Percentiles rank a stretch among this genome's conserved stretches.
Conservation (phyloP, 495 filamentous ascomycete species). For the Poronia punctata region DNA sequence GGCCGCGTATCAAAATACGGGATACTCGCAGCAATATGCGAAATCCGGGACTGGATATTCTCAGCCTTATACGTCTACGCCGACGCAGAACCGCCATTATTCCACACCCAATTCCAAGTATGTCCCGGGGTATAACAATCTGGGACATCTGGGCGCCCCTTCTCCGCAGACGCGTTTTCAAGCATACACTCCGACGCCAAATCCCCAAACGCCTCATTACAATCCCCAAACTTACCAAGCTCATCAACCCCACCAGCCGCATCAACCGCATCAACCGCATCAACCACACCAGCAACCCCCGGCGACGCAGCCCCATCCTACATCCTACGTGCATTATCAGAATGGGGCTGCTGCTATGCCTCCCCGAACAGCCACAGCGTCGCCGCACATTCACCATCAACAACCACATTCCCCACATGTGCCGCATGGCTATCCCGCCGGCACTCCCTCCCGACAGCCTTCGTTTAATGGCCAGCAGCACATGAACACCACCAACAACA, state of each 20-base stretch:
- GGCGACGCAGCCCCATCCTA: constrained; percentile 21
- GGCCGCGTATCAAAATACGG: constrained; percentile 18
- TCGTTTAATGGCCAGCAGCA: constrained; percentile 27
- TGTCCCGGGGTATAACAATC: constrained; percentile 33
- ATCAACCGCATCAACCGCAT: too few relatives aligned
- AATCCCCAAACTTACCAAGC: constrained; percentile 31
- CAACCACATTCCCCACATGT: constrained; percentile 17
- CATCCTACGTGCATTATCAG: constrained; percentile 19
- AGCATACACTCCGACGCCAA: constrained; percentile 26
- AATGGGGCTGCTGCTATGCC: constrained; percentile 17
- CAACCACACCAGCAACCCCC: constrained; percentile 25
- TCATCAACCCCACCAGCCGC: too few relatives aligned
- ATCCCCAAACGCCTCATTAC: constrained; percentile 21
- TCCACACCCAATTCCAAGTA: constrained; percentile 20
- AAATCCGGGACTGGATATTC: constrained; percentile 22
- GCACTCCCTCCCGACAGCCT: constrained; percentile 25
- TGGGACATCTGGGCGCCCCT: constrained; percentile 25
- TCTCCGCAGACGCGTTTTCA: constrained; percentile 21
- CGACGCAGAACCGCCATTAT: constrained; percentile 22
- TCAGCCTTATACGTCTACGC: constrained; percentile 25
- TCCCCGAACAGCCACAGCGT: constrained; percentile 22
- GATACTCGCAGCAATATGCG: constrained; percentile 25
- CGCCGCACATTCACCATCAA: constrained; percentile 26
- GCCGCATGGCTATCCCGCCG: constrained; percentile 19
- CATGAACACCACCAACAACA: too few relatives aligned